Evolutionary conservation across 2,329 filamentous ascomycete species (phyloP).

Genomic region (Ilyonectria destructans): DNA sequence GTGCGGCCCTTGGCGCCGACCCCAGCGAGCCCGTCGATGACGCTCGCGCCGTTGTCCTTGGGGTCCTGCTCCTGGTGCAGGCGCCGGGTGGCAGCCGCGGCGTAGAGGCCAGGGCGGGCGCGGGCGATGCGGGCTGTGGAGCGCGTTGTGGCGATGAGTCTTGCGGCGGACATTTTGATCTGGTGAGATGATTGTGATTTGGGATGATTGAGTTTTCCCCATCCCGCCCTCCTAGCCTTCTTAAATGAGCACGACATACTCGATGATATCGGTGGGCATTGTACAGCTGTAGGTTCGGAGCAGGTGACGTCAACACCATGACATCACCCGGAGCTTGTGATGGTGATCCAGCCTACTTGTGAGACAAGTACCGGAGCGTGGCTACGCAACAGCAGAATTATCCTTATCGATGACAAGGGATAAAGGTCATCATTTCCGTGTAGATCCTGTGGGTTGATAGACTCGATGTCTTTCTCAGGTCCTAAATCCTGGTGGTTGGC

Average conservation of each 20-base stretch:
- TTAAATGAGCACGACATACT: slow-evolving; percentile 1
- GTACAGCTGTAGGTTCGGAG: not conserved
- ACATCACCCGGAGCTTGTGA: slow-evolving; percentile 11
- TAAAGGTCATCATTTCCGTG: not conserved
- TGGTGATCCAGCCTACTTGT: not conserved
- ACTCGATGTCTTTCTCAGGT: not conserved
- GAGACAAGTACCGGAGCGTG: not conserved
- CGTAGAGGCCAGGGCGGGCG: slow-evolving; percentile 26
- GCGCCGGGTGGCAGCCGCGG: slow-evolving; percentile 3
- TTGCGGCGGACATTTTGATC: slow-evolving; percentile 19
- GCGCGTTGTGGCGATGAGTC: slow-evolving; percentile 13
- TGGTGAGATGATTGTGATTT: not conserved
- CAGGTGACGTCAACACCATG: slow-evolving; percentile 9
- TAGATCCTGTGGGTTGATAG: not conserved
- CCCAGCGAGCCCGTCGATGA: slow-evolving; percentile 50
- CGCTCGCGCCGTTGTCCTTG: slow-evolving; percentile 19
- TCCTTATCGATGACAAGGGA: not conserved
- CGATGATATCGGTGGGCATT: not conserved
- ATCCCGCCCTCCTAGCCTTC: slow-evolving; percentile 11
- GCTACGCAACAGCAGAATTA: not conserved
- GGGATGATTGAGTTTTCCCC: not conserved
- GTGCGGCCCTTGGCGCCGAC: slow-evolving; percentile 55
- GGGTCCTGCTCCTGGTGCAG: slow-evolving; percentile 25
- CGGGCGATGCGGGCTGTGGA: slow-evolving; percentile 33
- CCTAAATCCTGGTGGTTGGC: too few relatives aligned